Conservation (phyloP, 108 stramenopile species). For the Poteriospumella lacustris region DNA sequence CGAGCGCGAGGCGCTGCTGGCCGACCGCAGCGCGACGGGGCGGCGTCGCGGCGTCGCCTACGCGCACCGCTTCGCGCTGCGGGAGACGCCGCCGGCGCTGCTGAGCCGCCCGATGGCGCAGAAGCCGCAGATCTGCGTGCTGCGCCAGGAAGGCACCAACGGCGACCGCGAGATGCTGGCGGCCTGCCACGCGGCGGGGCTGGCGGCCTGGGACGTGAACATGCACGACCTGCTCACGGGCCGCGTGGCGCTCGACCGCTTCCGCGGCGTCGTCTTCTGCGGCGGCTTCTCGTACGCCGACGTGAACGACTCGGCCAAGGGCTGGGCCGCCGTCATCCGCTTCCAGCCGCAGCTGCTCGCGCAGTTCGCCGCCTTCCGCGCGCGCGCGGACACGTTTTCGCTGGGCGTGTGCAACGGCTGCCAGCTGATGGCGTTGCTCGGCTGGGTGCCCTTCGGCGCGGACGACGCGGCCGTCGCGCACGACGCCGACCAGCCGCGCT, state of each 20-base stretch:
- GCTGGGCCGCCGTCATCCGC: slow-evolving; percentile 97
- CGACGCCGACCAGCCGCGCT: slow-evolving; percentile 70
- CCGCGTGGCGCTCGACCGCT: slow-evolving; percentile 67
- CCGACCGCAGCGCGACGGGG: slow-evolving; percentile 63
- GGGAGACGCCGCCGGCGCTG: slow-evolving; percentile 18
- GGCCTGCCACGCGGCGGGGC: slow-evolving; percentile 88
- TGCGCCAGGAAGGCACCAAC: slow-evolving; percentile 97
- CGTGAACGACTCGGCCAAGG: slow-evolving; percentile 94
- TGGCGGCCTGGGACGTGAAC: slow-evolving; percentile 93
- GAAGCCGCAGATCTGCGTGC: slow-evolving; percentile 87
- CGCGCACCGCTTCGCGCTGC: neutral
- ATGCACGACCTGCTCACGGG: slow-evolving; percentile 76
- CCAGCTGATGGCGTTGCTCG: slow-evolving; percentile 97
- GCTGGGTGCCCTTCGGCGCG: slow-evolving; percentile 78
- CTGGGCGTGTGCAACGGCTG: slow-evolving; percentile 99
- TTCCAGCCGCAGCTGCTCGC: slow-evolving; percentile 83
- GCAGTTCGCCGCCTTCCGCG: slow-evolving; percentile 88
- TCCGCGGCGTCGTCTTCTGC: slow-evolving; percentile 85
- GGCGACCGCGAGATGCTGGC: slow-evolving; percentile 96
- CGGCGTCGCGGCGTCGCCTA: slow-evolving; percentile 79
- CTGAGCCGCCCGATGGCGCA: slow-evolving; percentile 46
- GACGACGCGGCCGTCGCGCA: slow-evolving; percentile 58
- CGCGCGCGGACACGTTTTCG: slow-evolving; percentile 85
- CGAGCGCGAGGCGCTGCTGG: slow-evolving; percentile 80
- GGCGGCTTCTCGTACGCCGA: slow-evolving; percentile 98